Evolutionary conservation across 192 early-diverging fungal genomes (phyloP).

Genomic region (Coemansia sp.): DNA sequence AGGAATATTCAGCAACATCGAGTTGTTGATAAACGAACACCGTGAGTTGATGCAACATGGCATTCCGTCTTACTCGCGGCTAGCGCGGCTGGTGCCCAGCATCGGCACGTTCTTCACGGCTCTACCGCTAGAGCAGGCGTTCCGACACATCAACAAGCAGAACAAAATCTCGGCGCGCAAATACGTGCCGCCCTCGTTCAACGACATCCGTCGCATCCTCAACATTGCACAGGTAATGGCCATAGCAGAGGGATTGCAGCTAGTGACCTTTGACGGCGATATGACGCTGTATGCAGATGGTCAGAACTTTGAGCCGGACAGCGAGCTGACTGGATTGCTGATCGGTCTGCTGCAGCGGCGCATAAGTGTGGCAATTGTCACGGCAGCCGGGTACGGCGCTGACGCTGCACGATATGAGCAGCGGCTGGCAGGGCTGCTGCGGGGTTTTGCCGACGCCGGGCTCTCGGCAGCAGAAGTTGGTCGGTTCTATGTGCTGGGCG

Average conservation of each 20-base stretch:
- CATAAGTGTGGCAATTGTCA: conserved; percentile 81
- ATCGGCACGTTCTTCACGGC: conserved; percentile 84
- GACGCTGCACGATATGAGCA: conserved; percentile 73
- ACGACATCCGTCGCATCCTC: conserved; percentile 86
- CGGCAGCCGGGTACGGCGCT: conserved; percentile 83
- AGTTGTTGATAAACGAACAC: conserved; percentile 73
- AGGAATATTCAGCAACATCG: conserved; percentile 77
- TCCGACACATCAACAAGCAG: conserved; percentile 65
- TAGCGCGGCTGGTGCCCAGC: conserved; percentile 73
- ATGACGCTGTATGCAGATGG: conserved; percentile 94
- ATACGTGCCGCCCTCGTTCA: conserved; percentile 88
- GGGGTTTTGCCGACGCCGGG: conserved; percentile 56
- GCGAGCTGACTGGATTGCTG: conserved; percentile 64
- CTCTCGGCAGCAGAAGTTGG: conserved; percentile 54
- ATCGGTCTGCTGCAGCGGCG: conserved; percentile 64
- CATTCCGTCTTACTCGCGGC: conserved; percentile 64
- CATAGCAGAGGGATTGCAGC: conserved; percentile 64
- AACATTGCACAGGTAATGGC: conserved; percentile 86
- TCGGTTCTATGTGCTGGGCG: conserved; percentile 81
- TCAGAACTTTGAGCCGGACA: conserved; percentile 72
- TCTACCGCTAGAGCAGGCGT: conserved; percentile 72
- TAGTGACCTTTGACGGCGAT: conserved; percentile 94
- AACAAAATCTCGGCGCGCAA: conserved; percentile 73
- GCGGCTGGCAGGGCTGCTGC: conserved; percentile 72
- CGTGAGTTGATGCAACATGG: conserved; percentile 17